Base-by-base conservation (phyloP, 768 basidiomycete genomes). In the Tricholoma bakamatsutake region DNA sequence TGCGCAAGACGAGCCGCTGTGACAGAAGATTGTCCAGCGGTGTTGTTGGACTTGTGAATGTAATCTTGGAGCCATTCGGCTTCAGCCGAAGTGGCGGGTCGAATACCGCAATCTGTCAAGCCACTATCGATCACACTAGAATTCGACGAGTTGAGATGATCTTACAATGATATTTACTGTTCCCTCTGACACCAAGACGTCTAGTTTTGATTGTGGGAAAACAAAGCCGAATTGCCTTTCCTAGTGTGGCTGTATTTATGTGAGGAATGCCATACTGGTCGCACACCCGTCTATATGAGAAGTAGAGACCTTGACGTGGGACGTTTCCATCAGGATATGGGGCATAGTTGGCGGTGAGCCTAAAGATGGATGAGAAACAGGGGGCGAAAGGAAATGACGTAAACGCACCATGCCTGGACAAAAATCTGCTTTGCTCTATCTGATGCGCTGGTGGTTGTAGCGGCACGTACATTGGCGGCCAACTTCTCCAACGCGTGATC, bases 161-260 rank as follows among this genome's bases (percentile, higher is more conserved):
- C 87, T 61, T 61, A 93, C 91, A 96, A 72, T 95, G 93, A 73
- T 96, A 96, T 80, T 94, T 95, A 76, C 90, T 92, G 76, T 96
- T 94, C 50, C 93, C 93, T 72, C 94, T 77, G 57, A 92, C 92
- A 57, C 94, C 94, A 57, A 97, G 73, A 56, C 94, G 87, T 62
- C 94, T 80, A 50, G 94, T 96, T 81, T 93, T 95, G 80, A 97
- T 94, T 59, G 88, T 90, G 49, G 91, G 91, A 74, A 93, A 97
- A 69, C 92, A 94, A 53, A 90, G 81, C 59, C 93, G 81, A 66
- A 97, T 93, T 46, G 93, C 93, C 71, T 97, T 97, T 59, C 94
- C 94, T 64, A 97, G 80, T 1, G 93, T 93, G 61, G 94, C 94
- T 35, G 93, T 93, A 77, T 95, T 97, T 76, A 96, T 92, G 66